These are phyloP conservation scores for Trichoderma brevicompactum DNA, from an alignment of 2,329 filamentous ascomycete genomes.

Conservation along the genomic window DNA sequence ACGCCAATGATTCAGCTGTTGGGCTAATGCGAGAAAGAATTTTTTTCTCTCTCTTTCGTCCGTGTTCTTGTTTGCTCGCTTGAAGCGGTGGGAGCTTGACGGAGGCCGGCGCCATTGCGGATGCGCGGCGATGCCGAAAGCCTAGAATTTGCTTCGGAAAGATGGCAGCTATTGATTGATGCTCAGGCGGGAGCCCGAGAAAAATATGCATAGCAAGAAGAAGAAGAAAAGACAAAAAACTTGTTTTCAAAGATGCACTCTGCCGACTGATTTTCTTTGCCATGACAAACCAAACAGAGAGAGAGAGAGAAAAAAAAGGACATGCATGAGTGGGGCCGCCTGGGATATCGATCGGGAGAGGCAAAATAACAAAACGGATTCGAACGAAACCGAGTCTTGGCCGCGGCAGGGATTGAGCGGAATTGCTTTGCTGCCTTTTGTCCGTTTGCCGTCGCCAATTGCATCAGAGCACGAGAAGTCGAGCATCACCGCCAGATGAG, in stretches of 20 bases:
- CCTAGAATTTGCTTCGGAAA: neutral
- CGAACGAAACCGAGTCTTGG: neutral
- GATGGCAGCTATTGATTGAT: neutral
- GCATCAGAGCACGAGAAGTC: too few species aligned
- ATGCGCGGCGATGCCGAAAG: conserved; percentile 5
- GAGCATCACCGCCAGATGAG: too few species aligned
- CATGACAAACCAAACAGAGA: neutral
- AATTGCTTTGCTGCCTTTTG: too few species aligned
- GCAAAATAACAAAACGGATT: neutral
- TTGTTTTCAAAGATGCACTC: too few species aligned
- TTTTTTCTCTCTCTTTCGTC: neutral
- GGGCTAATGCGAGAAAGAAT: neutral
- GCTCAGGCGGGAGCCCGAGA: neutral
- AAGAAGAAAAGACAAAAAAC: neutral
- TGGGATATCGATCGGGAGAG: conserved; percentile 2
- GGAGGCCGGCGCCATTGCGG: neutral
- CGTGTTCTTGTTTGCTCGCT: neutral
- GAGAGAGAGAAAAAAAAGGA: neutral
- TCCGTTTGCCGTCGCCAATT: too few species aligned
- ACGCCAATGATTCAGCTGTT: neutral
- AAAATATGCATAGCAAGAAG: neutral
- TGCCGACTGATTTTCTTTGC: neutral
- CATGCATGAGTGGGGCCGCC: conserved; percentile 6
- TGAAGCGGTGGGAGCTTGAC: neutral
- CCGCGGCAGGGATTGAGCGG: too few species aligned